A percentile compares a stretch with the other conserved stretches of the same genome.
Evolutionary conservation across 1,139 yeast genomes (phyloP).

Genomic region (Debaryomyces robertsiae): DNA sequence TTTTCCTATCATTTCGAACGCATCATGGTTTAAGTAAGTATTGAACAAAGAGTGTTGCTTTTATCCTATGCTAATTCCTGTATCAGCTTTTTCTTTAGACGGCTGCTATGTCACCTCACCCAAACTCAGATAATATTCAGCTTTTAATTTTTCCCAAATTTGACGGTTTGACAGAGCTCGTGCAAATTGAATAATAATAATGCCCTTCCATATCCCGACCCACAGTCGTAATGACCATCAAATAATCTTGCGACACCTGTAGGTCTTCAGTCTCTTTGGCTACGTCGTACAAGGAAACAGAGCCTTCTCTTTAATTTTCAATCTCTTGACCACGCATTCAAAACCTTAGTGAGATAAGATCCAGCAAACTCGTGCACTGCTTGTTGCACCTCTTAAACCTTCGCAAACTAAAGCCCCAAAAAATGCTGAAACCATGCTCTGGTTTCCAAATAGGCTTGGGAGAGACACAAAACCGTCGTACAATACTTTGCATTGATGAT

Average conservation of each 20-base stretch:
- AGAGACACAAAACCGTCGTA: no score
- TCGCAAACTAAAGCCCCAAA: constrained; percentile 32
- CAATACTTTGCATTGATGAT: no score
- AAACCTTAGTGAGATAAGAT: constrained; percentile 31
- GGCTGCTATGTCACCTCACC: constrained; percentile 27
- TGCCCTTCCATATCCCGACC: constrained; percentile 61
- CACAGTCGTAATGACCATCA: constrained; percentile 53
- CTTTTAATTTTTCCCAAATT: constrained; percentile 39
- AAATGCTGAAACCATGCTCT: constrained; percentile 40
- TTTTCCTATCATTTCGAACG: no score
- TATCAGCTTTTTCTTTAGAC: no score
- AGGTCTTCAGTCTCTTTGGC: constrained; percentile 54
- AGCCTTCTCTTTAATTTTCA: constrained; percentile 41
- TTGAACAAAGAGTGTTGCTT: no score
- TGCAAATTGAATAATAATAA: constrained; percentile 49
- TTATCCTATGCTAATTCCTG: no score
- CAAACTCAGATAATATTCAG: constrained; percentile 38
- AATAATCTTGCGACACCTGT: constrained; percentile 49
- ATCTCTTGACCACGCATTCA: constrained; percentile 32
- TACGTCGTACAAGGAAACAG: constrained; percentile 52
- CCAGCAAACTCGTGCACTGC: constrained; percentile 37
- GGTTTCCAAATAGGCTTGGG: constrained; percentile 38
- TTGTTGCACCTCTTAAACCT: constrained; percentile 33
- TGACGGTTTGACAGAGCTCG: constrained; percentile 48
- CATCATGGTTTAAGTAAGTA: no score